Evolutionary conservation across 2,329 filamentous ascomycete species (phyloP).

Genomic region (Thermomyces lanuginosus): DNA sequence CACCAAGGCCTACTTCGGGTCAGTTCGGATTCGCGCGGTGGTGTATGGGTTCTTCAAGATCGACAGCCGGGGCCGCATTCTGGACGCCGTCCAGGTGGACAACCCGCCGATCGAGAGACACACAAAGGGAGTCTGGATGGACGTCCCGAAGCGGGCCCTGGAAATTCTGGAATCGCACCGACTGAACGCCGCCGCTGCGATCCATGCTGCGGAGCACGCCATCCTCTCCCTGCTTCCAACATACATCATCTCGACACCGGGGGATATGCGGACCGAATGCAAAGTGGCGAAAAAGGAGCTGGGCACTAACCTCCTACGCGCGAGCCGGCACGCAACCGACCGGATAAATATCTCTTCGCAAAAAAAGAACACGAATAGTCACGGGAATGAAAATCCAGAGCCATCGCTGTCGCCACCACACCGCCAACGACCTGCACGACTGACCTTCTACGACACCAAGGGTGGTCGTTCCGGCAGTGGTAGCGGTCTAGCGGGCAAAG

Average conservation of each 20-base stretch:
- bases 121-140: constrained; percentile 89
- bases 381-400: constrained; percentile 3
- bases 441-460: constrained; percentile 93
- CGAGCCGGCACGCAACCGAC: constrained; percentile 9
- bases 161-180: constrained; percentile 57
- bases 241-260: constrained; percentile 76
- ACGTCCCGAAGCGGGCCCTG: constrained; percentile 64
- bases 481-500: constrained; percentile 76
- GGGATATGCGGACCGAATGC: constrained; percentile 87
- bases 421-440: constrained; percentile 67
- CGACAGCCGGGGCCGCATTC: constrained; percentile 67
- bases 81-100: constrained; percentile 84
- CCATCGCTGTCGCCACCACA: constrained; percentile 16
- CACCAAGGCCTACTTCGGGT: constrained; percentile 66
- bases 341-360: background rate
- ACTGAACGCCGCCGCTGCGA: constrained; percentile 71
- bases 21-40: constrained; percentile 69
- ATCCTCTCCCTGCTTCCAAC: constrained; percentile 75
- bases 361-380: background rate
- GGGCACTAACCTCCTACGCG: constrained; percentile 35
- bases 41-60: constrained; percentile 97
- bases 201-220: constrained; percentile 89
- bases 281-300: constrained; percentile 83
- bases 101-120: constrained; percentile 77
- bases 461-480: constrained; percentile 70